Conservation (phyloP, 2,329 filamentous ascomycete genomes). For the Beauveria brongniartii region DNA sequence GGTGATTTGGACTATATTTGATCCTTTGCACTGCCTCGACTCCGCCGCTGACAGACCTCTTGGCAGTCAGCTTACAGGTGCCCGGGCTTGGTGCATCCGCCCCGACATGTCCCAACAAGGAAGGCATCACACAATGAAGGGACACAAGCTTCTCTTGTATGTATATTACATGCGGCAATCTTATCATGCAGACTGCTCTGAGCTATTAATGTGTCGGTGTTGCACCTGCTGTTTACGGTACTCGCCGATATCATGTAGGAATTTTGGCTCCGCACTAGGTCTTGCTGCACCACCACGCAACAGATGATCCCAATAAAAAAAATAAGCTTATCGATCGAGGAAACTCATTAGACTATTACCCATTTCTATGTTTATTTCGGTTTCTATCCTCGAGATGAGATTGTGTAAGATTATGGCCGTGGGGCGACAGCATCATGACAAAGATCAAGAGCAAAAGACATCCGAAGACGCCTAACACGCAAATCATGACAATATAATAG, state of each 20-base stretch:
- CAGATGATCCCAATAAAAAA: background rate
- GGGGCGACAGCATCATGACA: conserved; percentile 1
- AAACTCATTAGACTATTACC: too few species aligned
- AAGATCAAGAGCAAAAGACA: background rate
- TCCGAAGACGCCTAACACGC: background rate
- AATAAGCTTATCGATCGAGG: background rate
- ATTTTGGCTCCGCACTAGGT: background rate
- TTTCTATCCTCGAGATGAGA: background rate
- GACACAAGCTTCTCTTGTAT: background rate
- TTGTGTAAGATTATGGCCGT: background rate
- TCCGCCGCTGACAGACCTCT: background rate
- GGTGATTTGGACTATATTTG: too few species aligned
- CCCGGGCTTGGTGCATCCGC: background rate
- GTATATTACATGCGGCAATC: too few species aligned
- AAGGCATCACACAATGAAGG: background rate
- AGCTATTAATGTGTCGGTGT: background rate
- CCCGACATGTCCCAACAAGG: background rate
- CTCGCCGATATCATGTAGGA: background rate
- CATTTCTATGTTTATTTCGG: background rate
- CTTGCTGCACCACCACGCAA: background rate
- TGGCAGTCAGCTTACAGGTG: conserved; percentile 4
- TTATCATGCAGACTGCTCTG: background rate
- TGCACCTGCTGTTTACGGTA: background rate
- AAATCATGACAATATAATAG: background rate
- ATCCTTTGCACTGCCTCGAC: background rate